Conservation (phyloP, 2,329 filamentous ascomycete species). For the Penicillium expansum region DNA sequence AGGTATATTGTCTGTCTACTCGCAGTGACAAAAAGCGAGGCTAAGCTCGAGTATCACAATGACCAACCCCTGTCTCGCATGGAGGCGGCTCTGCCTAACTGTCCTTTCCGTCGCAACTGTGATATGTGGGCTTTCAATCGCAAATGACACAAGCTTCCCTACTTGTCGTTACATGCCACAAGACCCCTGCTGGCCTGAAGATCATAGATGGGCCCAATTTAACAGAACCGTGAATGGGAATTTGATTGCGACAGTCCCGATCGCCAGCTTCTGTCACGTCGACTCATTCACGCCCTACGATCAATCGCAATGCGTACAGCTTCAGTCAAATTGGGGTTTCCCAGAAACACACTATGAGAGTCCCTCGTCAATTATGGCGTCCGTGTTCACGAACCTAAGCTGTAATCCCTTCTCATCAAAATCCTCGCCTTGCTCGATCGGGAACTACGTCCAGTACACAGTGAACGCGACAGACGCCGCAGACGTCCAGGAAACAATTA, state of each 20-base stretch:
- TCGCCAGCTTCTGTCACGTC: constrained; percentile 9
- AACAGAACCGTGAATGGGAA: constrained; percentile 9
- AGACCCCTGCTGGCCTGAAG: constrained; percentile 14
- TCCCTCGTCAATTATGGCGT: not conserved
- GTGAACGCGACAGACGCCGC: constrained; percentile 11
- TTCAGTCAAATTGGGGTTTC: not conserved
- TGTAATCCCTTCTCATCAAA: constrained; percentile 2
- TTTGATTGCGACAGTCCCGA: constrained; percentile 9
- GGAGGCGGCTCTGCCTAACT: not conserved
- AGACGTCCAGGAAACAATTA: constrained; percentile 4
- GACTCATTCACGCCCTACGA: not conserved
- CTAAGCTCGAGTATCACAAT: not conserved
- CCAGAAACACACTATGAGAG: not conserved
- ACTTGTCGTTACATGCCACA: constrained; percentile 9
- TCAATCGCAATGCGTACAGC: not conserved
- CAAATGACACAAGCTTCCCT: not conserved
- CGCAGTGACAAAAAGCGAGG: not conserved
- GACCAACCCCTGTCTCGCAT: not conserved
- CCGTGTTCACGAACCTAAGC: not conserved
- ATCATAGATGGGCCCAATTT: constrained; percentile 1
- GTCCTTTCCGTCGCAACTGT: not conserved
- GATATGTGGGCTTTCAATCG: not conserved
- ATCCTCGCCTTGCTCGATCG: constrained; percentile 10
- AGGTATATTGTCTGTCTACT: not conserved
- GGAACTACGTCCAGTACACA: constrained; percentile 7